Percentiles rank a stretch among this genome's conserved stretches.
Evolutionary conservation across 2,329 filamentous ascomycete species (phyloP).

Genomic region (Zasmidium angulare): DNA sequence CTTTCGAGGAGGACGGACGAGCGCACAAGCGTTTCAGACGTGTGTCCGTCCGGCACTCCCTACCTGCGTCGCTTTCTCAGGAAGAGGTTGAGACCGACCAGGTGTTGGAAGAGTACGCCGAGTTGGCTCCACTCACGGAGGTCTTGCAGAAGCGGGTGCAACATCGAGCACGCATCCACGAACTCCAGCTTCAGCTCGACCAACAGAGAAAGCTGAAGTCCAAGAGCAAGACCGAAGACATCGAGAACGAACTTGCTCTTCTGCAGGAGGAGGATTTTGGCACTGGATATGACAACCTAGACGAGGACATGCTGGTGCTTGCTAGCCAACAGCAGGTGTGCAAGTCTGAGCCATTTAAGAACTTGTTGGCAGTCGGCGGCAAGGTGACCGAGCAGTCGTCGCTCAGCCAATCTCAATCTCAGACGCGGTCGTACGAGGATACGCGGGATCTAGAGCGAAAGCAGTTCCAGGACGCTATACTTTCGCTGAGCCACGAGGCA

Average conservation of each 20-base stretch:
- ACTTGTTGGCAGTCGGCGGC: not conserved
- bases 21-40: slow-evolving; percentile 22
- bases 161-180: slow-evolving; percentile 29
- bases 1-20: slow-evolving; percentile 8
- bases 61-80: slow-evolving; percentile 29
- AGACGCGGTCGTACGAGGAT: slow-evolving; percentile 13
- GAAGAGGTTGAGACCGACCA: slow-evolving; percentile 21
- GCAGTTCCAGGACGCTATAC: slow-evolving; percentile 42
- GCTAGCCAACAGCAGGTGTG: slow-evolving; percentile 28
- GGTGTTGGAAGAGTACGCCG: slow-evolving; percentile 26
- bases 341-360: slow-evolving; percentile 24
- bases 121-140: slow-evolving; percentile 32
- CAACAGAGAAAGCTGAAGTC: not conserved
- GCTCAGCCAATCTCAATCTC: slow-evolving; percentile 18
- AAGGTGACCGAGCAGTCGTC: slow-evolving; percentile 8
- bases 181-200: slow-evolving; percentile 12
- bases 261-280: slow-evolving; percentile 34
- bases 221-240: slow-evolving; percentile 22
- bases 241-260: slow-evolving; percentile 12
- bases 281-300: slow-evolving; percentile 27
- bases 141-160: slow-evolving; percentile 34
- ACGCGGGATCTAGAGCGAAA: slow-evolving; percentile 25
- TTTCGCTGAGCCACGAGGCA: slow-evolving; percentile 38
- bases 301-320: slow-evolving; percentile 35
- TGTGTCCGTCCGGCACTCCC: slow-evolving; percentile 33